Evolutionary conservation across 306 rosid genomes (phyloP), one percentile per base, ranked within the genome.

Genomic region (Vigna trinervia): DNA sequence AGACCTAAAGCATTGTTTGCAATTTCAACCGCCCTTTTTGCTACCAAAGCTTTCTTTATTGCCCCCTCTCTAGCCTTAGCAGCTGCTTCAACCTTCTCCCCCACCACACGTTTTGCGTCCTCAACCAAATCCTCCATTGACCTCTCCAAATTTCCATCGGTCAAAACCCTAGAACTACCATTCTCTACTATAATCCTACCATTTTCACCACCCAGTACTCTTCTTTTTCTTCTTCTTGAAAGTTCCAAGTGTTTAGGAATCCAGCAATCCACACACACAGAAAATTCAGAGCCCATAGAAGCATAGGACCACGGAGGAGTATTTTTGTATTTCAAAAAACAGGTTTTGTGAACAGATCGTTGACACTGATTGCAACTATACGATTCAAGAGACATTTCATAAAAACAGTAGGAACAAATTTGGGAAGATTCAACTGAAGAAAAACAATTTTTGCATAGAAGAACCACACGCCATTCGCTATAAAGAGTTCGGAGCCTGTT

Each of bases 391-490:
- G 82, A 67, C 8, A 86, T 10, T 23, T 39, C 80, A 2, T 77
- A 72, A 71, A 90, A 90, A 79, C 96, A 90, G 80, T 87, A 92
- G 26, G 96, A 86, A 86, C 97, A 90, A 76, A 88, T 86, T 84
- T 73, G 73, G 38, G 92, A 87, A 36, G 96, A 87, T 74, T 88
- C 73, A 1, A 92, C 79, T 28, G 81, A 79, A 30, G 78, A 39
- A 48, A 85, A 83, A 66, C 97, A 92, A 58, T 86, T 88, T 22
- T 72, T 90, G 64, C 97, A 90, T 39, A 92, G 88, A 51, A 92
- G 93, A 83, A 92, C 93, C 23, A 92, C 67, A 11, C 96, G 92
- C 96, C 97, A 90, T 70, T 92, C 92, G 75, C 97, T 92, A 84
- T 82, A 86, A 32, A 92, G 88, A 57, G 84, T 58, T 26, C 84